These are phyloP conservation scores for Diplodia scrobiculata DNA, from an alignment of 2,329 filamentous ascomycete species.

Conservation along the genomic window DNA sequence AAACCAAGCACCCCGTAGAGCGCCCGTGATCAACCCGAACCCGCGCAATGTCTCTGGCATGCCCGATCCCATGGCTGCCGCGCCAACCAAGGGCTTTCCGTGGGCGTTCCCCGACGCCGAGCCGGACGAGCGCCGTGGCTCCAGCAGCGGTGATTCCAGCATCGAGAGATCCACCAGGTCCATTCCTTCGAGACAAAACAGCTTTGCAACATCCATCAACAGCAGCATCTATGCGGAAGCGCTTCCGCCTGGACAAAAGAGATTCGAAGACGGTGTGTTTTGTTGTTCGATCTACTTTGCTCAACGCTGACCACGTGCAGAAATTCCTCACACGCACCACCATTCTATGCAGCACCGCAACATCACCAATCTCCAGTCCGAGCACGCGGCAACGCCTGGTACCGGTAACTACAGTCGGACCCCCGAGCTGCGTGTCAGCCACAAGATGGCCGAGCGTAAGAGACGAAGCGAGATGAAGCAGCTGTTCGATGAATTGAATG, in stretches of 20 bases:
- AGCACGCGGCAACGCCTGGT: slow-evolving; percentile 59
- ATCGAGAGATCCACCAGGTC: slow-evolving; percentile 55
- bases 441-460: slow-evolving; percentile 83
- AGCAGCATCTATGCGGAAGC: slow-evolving; percentile 79
- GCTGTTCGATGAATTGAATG: slow-evolving; percentile 76
- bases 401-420: slow-evolving; percentile 79
- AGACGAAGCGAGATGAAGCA: slow-evolving; percentile 86
- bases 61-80: slow-evolving; percentile 66
- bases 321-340: slow-evolving; percentile 62
- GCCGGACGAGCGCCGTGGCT: slow-evolving; percentile 52
- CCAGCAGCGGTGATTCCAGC: slow-evolving; percentile 54
- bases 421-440: slow-evolving; percentile 77
- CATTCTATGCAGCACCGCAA: slow-evolving; percentile 76
- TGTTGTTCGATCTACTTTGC: not conserved
- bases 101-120: slow-evolving; percentile 82
- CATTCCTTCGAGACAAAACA: slow-evolving; percentile 70
- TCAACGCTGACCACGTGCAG: slow-evolving; percentile 39
- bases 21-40: slow-evolving; percentile 72
- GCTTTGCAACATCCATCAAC: slow-evolving; percentile 73
- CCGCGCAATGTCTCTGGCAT: slow-evolving; percentile 65
- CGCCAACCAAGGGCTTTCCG: slow-evolving; percentile 78
- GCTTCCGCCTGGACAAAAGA: slow-evolving; percentile 69
- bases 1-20: slow-evolving; percentile 56
- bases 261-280: slow-evolving; percentile 64
- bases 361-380: slow-evolving; percentile 65